Conservation (phyloP, 805 yeast genomes). For the Clavispora asparagi region DNA sequence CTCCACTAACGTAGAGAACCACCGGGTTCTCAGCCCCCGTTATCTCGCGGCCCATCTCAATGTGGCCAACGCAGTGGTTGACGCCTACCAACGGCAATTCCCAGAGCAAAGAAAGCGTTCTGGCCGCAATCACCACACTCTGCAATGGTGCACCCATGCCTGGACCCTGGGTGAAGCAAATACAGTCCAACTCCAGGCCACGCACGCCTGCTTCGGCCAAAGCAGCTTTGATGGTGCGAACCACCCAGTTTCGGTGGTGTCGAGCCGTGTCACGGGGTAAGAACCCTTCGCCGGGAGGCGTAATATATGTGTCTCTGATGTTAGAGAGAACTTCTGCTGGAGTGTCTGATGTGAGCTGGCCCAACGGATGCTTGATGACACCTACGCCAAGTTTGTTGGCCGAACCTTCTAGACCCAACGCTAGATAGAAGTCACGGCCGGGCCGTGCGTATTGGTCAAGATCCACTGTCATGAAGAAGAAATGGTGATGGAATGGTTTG, state of each 20-base stretch:
- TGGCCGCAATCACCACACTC: constrained; percentile 86
- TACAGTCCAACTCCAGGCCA: constrained; percentile 58
- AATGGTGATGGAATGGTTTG: neutral
- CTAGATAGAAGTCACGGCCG: constrained; percentile 52
- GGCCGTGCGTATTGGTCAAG: constrained; percentile 41
- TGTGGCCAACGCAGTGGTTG: constrained; percentile 96
- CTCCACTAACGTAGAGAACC: constrained; percentile 95
- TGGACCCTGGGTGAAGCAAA: constrained; percentile 96
- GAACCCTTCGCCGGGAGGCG: constrained; percentile 99
- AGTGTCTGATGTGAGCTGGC: constrained; percentile 51
- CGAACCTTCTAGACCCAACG: constrained; percentile 93
- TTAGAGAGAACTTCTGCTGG: constrained; percentile 79
- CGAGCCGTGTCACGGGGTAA: constrained; percentile 94
- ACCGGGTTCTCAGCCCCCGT: constrained; percentile 98
- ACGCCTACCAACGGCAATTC: constrained; percentile 85
- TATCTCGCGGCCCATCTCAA: constrained; percentile 98
- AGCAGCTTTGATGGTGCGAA: constrained; percentile 65
- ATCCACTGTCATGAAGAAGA: constrained; percentile 30
- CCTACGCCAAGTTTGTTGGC: constrained; percentile 97
- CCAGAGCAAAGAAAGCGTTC: constrained; percentile 80
- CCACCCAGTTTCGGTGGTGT: constrained; percentile 94
- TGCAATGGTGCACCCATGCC: constrained; percentile 99
- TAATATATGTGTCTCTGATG: constrained; percentile 87
- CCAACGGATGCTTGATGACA: constrained; percentile 67
- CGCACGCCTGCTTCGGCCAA: constrained; percentile 53